phyloP scores from a whole-genome alignment of 495 filamentous ascomycete species.

The Chaetomidium leptoderma region DNA sequence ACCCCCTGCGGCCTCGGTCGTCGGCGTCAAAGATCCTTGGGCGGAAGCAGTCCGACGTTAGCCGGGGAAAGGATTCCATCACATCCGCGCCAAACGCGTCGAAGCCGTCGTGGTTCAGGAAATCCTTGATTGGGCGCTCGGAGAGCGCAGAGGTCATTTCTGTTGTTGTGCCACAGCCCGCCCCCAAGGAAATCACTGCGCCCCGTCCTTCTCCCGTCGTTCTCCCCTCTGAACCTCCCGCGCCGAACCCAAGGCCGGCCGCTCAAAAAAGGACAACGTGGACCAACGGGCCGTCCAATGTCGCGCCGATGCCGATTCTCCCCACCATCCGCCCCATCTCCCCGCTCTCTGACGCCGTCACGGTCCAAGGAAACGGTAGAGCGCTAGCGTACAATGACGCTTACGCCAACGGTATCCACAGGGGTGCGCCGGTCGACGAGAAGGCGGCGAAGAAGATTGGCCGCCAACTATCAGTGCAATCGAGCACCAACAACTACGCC shows the following conservation, averaged over 20 bases:
- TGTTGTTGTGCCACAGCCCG: conserved; percentile 18
- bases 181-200: conserved; percentile 30
- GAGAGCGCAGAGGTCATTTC: conserved; percentile 43
- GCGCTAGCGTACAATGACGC: conserved; percentile 48
- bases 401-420: conserved; percentile 30
- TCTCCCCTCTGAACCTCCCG: conserved; percentile 47
- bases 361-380: conserved; percentile 68
- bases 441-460: conserved; percentile 89
- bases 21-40: conserved; percentile 78
- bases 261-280: conserved; percentile 78
- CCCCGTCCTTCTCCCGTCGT: conserved; percentile 58
- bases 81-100: conserved; percentile 61
- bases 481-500: conserved; percentile 81
- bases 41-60: conserved; percentile 80
- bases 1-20: conserved; percentile 88
- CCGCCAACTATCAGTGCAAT: conserved; percentile 90
- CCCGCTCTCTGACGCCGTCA: conserved; percentile 85
- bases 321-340: conserved; percentile 95
- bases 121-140: conserved; percentile 72
- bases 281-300: conserved; percentile 73
- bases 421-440: conserved; percentile 47
- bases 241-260: conserved; percentile 56
- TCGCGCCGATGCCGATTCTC: conserved; percentile 94
- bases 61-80: conserved; percentile 56
- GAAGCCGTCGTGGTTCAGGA: conserved; percentile 93